phyloP scores from a whole-genome alignment of 441 rosid genomes.

The Melastoma candidum region DNA sequence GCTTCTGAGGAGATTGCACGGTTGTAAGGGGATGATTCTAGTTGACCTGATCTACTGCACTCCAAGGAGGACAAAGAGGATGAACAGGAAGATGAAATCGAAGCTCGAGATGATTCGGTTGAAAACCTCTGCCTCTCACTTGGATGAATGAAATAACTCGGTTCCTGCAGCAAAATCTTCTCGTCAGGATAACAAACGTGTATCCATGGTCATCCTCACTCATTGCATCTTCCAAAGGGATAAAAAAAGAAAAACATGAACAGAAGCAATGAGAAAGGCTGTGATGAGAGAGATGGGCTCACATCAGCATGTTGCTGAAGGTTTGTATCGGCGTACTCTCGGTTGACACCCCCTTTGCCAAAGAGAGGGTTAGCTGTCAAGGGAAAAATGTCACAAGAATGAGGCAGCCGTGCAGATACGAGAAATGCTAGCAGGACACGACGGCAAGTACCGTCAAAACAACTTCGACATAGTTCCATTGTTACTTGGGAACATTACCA shows the following conservation, averaged over 20 bases:
- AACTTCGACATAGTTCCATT: too few species aligned
- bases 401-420: too few species aligned
- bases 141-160: conserved; percentile 20
- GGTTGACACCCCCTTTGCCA: conserved; percentile 21
- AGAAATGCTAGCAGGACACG: too few species aligned
- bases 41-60: conserved; percentile 36
- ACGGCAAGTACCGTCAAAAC: too few species aligned
- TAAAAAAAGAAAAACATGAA: too few species aligned
- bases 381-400: not conserved
- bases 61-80: conserved; percentile 68
- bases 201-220: conserved; percentile 14
- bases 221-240: too few species aligned
- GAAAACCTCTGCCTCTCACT: conserved; percentile 55
- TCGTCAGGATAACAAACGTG: too few species aligned
- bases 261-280: conserved; percentile 2
- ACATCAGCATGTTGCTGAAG: conserved; percentile 32
- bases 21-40: conserved; percentile 46
- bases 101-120: conserved; percentile 62
- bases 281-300: conserved; percentile 12
- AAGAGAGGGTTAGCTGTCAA: conserved; percentile 34
- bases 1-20: conserved; percentile 48
- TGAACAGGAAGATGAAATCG: conserved; percentile 87
- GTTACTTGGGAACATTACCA: too few species aligned
- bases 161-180: conserved; percentile 30
- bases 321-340: conserved; percentile 21